A percentile compares a stretch with the other conserved stretches of the same genome.
Evolutionary conservation across 257 asterid genomes (phyloP).

Genomic region (Petunia axillaris): DNA sequence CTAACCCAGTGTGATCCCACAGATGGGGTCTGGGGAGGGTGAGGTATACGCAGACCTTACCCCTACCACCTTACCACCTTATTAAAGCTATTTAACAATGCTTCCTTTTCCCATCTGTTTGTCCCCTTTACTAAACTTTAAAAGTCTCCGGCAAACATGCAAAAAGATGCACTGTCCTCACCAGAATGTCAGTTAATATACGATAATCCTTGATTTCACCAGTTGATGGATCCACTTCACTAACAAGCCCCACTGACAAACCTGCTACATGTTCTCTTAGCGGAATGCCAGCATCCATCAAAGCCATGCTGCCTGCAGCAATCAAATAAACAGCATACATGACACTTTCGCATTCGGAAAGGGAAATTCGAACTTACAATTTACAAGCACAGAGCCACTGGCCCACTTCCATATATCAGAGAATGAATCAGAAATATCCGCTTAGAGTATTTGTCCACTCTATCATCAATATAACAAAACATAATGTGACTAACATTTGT

Average conservation of each 20-base stretch:
- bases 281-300: conserved; percentile 98
- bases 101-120: conserved; percentile 11
- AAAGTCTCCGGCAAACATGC: conserved; percentile 14
- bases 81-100: neutral
- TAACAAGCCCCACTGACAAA: conserved; percentile 87
- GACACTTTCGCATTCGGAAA: conserved; percentile 1
- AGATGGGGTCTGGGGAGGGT: too few species aligned
- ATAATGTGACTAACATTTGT: neutral
- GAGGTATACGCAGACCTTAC: too few species aligned
- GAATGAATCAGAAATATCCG: neutral
- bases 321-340: conserved; percentile 21
- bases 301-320: conserved; percentile 93
- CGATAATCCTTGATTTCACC: conserved; percentile 87
- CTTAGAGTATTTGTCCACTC: conserved; percentile 7
- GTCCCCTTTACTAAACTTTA: neutral
- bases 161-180: conserved; percentile 37
- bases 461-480: conserved; percentile 21
- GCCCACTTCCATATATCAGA: neutral
- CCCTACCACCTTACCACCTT: too few species aligned
- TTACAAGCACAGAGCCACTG: neutral
- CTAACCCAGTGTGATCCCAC: too few species aligned
- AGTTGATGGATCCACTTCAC: conserved; percentile 75
- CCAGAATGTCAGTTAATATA: conserved; percentile 89
- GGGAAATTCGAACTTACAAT: conserved; percentile 9
- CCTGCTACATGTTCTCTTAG: conserved; percentile 92